Base-by-base conservation (phyloP, 139 green algal genomes). In the Volvox reticuliferus region DNA sequence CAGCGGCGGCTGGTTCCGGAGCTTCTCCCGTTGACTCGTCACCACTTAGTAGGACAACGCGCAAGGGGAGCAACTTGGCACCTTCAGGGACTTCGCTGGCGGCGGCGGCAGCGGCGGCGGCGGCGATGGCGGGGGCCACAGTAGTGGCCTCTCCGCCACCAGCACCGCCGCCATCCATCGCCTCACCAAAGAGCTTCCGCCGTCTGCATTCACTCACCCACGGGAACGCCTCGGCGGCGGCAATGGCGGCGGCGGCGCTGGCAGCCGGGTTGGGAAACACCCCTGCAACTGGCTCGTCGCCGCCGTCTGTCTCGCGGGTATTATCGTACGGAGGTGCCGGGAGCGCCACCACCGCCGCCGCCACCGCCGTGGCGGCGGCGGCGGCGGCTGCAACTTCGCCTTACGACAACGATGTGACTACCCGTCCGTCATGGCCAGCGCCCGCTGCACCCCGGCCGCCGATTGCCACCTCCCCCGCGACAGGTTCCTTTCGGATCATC, bases 11-110 rank as follows among this genome's bases (percentile, higher is more conserved):
- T 78, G 71, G 71, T 33, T 79, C 71, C 71, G 76, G 32, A 55
- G 36, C 78, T 82, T 14, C 32, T 1, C 33, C 30, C 78, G 36
- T 84, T 33, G 81, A 30, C 18, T 65, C 78, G 2, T 21, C 20
- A 32, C 30, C 67, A 1, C 19, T 44, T 19, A 37, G 35, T 26
- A 68, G 83, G 1, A 18, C 67, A 28, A 28, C 65, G 18, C 83
- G 83, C 36, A 68, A 65, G 33, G 85, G 28, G 33, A 89, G 85
- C 85, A 89, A 89, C 68, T 71, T 89, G 37, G 85, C 85, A 14
- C 85, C 85, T 0, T 0, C 12, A 33, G 6, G 18, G 2, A 55
- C 44, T 5, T 55, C 44, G 44, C 44, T 55, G 44, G 44, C 44
- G 44, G 44, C 44, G n/a, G 6, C 81, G n/a, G 17, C 28, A 55